These are phyloP conservation scores for Dipteronia sinensis DNA, from an alignment of 345 rosid genomes.

Conservation along the genomic window DNA sequence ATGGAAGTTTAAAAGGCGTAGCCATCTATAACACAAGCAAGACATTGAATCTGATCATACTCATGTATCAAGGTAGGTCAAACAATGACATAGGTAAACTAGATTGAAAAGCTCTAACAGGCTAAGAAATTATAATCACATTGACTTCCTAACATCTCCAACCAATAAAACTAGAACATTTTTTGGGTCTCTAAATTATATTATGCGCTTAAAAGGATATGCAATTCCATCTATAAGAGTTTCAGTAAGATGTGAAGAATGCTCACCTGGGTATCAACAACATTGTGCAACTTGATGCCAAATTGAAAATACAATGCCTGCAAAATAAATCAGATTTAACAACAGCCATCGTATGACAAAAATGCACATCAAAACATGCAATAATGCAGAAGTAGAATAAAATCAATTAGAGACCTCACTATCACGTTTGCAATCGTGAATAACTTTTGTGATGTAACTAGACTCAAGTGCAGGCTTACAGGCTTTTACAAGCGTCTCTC, in stretches of 20 bases:
- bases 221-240: slow-evolving; percentile 15
- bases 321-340: slow-evolving; percentile 23
- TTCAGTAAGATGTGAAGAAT: slow-evolving; percentile 18
- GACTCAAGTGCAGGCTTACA: slow-evolving; percentile 99
- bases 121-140: not conserved
- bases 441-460: slow-evolving; percentile 79
- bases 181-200: not conserved
- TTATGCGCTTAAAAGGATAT: not conserved
- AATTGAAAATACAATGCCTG: slow-evolving; percentile 92
- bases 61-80: not conserved
- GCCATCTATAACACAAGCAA: not conserved
- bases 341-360: not conserved
- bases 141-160: not conserved
- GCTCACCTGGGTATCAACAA: slow-evolving; percentile 87
- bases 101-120: not conserved
- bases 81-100: not conserved
- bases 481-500: slow-evolving; percentile 67
- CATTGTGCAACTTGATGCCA: slow-evolving; percentile 83
- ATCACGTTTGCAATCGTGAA: slow-evolving; percentile 98
- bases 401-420: slow-evolving; percentile 78
- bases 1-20: not conserved
- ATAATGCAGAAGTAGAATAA: slow-evolving; percentile 25
- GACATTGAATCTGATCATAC: not conserved
- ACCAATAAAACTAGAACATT: not conserved
- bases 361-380: slow-evolving; percentile 18